Percentiles rank a stretch among this genome's conserved stretches.
These are phyloP conservation scores for Juglanconis sp. DNA, from an alignment of 2,329 filamentous ascomycete species.

Conservation along the genomic window DNA sequence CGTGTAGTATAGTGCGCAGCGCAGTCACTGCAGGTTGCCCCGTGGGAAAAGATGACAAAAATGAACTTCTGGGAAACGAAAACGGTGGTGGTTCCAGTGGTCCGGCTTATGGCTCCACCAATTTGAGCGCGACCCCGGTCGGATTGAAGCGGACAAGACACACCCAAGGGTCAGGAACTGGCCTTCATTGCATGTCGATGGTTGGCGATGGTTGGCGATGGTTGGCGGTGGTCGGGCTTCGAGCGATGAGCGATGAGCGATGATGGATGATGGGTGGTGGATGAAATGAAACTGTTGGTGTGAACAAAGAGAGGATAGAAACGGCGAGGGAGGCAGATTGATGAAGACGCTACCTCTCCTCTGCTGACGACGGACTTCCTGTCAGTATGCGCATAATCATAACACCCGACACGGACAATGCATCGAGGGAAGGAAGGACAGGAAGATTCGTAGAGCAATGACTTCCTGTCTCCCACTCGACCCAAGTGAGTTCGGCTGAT, in stretches of 20 bases:
- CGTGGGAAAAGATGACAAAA: neutral
- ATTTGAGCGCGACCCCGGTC: slow-evolving; percentile 2
- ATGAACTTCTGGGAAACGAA: neutral
- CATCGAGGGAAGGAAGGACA: neutral
- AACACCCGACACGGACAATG: neutral
- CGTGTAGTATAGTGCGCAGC: neutral
- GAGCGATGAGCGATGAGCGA: neutral
- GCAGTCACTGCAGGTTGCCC: neutral
- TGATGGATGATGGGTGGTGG: neutral
- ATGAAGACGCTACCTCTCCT: neutral
- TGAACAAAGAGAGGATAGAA: too few species aligned
- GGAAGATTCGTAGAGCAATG: neutral
- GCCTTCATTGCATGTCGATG: slow-evolving; percentile 13
- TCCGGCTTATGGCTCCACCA: slow-evolving; percentile 3
- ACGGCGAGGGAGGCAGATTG: neutral
- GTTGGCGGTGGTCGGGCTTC: neutral
- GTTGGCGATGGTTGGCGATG: neutral
- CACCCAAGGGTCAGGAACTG: slow-evolving; percentile 13
- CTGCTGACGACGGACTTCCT: neutral
- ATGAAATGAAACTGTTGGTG: neutral
- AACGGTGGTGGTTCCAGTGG: neutral
- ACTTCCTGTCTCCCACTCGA: neutral
- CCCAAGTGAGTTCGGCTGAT: neutral
- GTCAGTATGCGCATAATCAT: neutral
- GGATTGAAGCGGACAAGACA: slow-evolving; percentile 6